phyloP scores from a whole-genome alignment of 768 basidiomycete species.

The Leccinum disarticulatum region DNA sequence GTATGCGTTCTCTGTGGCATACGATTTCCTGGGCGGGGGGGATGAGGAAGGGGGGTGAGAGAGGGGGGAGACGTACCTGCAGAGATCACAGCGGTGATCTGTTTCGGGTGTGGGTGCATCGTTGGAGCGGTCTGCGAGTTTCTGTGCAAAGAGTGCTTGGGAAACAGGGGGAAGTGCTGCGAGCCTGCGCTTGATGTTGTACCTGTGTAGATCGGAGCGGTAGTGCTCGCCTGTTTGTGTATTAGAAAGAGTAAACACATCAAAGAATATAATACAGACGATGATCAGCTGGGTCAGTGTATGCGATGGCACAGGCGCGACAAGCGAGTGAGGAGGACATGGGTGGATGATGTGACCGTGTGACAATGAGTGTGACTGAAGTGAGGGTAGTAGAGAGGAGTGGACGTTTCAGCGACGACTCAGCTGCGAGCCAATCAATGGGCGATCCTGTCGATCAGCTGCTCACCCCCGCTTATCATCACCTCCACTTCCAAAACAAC shows the following conservation, averaged over 20 bases:
- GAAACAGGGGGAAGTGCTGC: constrained; percentile 87
- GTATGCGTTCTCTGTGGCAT: constrained; percentile 88
- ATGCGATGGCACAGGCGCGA: constrained; percentile 87
- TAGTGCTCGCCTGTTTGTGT: constrained; percentile 73
- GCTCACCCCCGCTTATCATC: constrained; percentile 58
- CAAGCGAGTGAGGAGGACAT: constrained; percentile 56
- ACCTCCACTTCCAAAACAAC: constrained; percentile 36
- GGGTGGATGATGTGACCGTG: constrained; percentile 13
- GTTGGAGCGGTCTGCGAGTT: constrained; percentile 74
- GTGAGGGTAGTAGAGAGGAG: background rate
- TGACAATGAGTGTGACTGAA: background rate
- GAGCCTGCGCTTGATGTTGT: constrained; percentile 97
- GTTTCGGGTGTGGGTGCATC: constrained; percentile 58
- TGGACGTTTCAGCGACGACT: constrained; percentile 28
- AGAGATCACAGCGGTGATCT: constrained; percentile 68
- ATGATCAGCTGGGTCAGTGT: constrained; percentile 79
- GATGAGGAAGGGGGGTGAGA: background rate
- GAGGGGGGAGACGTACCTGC: constrained; percentile 58
- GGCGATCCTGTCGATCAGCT: constrained; percentile 61
- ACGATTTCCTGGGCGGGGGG: constrained; percentile 64
- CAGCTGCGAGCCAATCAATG: constrained; percentile 48
- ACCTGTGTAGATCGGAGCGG: constrained; percentile 91
- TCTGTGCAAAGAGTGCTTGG: constrained; percentile 76
- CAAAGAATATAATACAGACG: constrained; percentile 42
- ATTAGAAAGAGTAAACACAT: no score